Percentiles rank a stretch among this genome's conserved stretches.
Evolutionary conservation across 306 rosid species (phyloP).

Genomic region (Dalbergia cultrata): DNA sequence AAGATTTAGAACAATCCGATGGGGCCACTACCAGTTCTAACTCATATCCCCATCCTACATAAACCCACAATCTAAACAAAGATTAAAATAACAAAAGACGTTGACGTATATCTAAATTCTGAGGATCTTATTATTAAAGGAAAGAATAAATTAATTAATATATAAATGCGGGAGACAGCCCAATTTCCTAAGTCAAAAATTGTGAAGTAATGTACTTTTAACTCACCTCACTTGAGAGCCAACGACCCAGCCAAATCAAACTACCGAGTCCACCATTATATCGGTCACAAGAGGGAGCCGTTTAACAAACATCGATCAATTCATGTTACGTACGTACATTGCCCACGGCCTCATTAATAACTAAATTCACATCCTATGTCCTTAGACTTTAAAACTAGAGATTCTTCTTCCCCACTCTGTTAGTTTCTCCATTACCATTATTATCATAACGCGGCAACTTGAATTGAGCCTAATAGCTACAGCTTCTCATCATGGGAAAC

Average conservation of each 20-base stretch:
- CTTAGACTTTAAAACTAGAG: background rate
- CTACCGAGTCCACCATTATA: conserved; percentile 59
- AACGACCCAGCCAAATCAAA: conserved; percentile 51
- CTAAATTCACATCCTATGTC: conserved; percentile 23
- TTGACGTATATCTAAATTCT: no score
- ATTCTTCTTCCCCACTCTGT: background rate
- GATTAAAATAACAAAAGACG: background rate
- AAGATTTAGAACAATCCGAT: conserved; percentile 24
- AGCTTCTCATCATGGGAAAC: conserved; percentile 69
- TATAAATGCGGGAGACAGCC: conserved; percentile 23
- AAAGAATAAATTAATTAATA: background rate
- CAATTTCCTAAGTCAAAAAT: conserved; percentile 38
- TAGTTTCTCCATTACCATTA: background rate
- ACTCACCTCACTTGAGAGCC: conserved; percentile 26
- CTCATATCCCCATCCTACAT: background rate
- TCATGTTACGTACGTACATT: conserved; percentile 21
- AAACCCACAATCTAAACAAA: conserved; percentile 15
- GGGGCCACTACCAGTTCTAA: background rate
- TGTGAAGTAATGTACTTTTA: conserved; percentile 35
- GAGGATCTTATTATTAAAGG: background rate
- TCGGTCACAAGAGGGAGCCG: conserved; percentile 73
- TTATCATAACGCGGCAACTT: background rate
- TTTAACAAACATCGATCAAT: conserved; percentile 67
- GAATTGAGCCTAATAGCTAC: background rate
- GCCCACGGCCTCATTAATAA: background rate